Evolutionary conservation across 2,329 filamentous ascomycete species (phyloP), one percentile per base, ranked within the genome.

Genomic region (Leptographium lundbergii): DNA sequence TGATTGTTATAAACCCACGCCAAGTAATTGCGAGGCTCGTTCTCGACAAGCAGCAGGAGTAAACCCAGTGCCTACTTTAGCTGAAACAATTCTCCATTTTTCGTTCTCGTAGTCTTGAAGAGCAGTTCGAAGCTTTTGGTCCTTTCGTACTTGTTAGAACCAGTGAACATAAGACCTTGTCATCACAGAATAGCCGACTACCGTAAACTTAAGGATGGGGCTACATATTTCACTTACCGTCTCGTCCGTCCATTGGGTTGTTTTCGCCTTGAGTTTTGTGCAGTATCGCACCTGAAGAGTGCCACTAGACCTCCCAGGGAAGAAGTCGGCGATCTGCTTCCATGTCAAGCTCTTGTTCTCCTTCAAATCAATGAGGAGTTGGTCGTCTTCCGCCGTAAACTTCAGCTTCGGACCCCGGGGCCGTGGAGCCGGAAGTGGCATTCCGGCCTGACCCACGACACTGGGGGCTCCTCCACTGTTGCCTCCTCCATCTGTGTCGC

Each of bases 261-360:
- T 91, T 76, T 96, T 96, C 17, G 90, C 91, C 74, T 95, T 96
- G 57, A 96, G 77, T 73, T 95, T 96, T 51, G 91, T 96, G 70
- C 91, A 96, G 71, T 96, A 96, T 42, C 91, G 86, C 58, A 96
- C 91, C 72, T 96, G 91, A 62, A 96, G 74, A 34, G 91, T 96
- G 22, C 91, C 91, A 53, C 89, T 95, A 60, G 89, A 94, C 60
- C 91, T 80, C 1, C 91, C 91, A 0, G 91, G 91, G 66, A 96
- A 96, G 73, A 96, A 96, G 69, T 96, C 91, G 59, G 91, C 89
- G 68, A 96, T 96, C 76, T 96, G 91, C 74, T 95, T 96, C 91
- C 91, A 96, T 5, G 91, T 95, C 69, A 96, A 77, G 68, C 89
- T 91, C 72, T 94, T 95, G 68, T 94, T 91, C 73, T 96, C 91